These are phyloP conservation scores for Bipolaris victoriae DNA, from an alignment of 2,329 filamentous ascomycete species.

Conservation along the genomic window DNA sequence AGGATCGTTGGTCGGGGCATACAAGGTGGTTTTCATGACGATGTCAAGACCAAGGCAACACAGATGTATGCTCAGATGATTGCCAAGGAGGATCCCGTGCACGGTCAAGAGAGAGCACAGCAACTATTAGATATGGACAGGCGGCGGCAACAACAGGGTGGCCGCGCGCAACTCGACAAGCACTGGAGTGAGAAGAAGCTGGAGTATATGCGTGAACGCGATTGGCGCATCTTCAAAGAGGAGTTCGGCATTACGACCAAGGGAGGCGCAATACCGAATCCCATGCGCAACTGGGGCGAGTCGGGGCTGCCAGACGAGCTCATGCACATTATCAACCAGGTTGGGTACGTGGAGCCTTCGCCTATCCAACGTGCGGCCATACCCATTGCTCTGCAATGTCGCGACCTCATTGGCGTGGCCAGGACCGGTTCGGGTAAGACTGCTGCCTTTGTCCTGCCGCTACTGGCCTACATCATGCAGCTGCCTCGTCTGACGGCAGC, in stretches of 20 bases:
- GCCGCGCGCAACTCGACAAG: constrained; percentile 78
- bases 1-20: constrained; percentile 70
- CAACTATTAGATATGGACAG: constrained; percentile 86
- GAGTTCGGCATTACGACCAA: constrained; percentile 97
- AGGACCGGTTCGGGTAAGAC: constrained; percentile 99
- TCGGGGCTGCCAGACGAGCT: constrained; percentile 78
- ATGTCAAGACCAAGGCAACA: constrained; percentile 58
- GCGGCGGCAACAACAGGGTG: constrained; percentile 73
- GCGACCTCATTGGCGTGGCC: constrained; percentile 97
- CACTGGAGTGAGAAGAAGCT: constrained; percentile 96
- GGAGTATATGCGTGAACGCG: constrained; percentile 92
- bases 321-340: constrained; percentile 79
- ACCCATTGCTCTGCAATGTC: constrained; percentile 87
- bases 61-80: constrained; percentile 22
- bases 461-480: constrained; percentile 93
- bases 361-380: constrained; percentile 94
- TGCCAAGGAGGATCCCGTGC: constrained; percentile 56
- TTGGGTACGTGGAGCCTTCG: constrained; percentile 90
- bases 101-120: constrained; percentile 75
- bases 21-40: constrained; percentile 70
- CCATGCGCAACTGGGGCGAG: constrained; percentile 94
- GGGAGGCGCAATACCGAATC: constrained; percentile 88
- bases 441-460: constrained; percentile 87
- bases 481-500: constrained; percentile 82
- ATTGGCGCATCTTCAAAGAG: constrained; percentile 99